A percentile compares a stretch with the other conserved stretches of the same genome.
Conservation (phyloP, 2,329 filamentous ascomycete genomes). For the Ophiostoma ips region DNA sequence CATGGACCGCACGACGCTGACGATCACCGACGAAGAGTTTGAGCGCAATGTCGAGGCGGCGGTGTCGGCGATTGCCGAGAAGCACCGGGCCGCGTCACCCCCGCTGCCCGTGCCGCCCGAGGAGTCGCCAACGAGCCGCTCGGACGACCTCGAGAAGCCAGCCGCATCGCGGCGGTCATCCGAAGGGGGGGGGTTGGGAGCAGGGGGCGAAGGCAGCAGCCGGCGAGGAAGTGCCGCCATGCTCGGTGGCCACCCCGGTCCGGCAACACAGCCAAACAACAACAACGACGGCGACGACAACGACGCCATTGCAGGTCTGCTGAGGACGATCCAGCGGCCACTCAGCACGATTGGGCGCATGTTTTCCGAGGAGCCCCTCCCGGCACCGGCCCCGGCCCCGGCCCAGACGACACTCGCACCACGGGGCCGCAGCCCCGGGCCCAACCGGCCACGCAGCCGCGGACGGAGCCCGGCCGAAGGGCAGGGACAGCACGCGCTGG, state of each 20-base stretch:
- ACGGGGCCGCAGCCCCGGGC: conserved; percentile 13
- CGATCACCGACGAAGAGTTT: conserved; percentile 89
- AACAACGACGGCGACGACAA: conserved; percentile 48
- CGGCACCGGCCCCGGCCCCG: conserved; percentile 16
- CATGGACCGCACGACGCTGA: conserved; percentile 83
- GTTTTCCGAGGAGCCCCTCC: conserved; percentile 56
- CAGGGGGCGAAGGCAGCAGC: neutral
- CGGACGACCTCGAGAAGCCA: too few species aligned
- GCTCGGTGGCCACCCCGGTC: neutral
- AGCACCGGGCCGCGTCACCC: conserved; percentile 49
- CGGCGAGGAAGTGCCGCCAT: neutral
- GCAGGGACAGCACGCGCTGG: neutral
- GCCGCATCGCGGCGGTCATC: conserved; percentile 11
- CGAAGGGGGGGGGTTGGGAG: conserved; percentile 22
- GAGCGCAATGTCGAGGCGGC: conserved; percentile 92
- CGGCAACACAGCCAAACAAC: neutral
- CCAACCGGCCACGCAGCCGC: neutral
- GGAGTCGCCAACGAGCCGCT: neutral
- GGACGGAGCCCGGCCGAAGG: neutral
- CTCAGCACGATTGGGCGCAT: conserved; percentile 87
- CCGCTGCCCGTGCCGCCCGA: conserved; percentile 22
- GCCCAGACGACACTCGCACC: conserved; percentile 19
- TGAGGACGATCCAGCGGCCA: conserved; percentile 83
- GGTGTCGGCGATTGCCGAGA: conserved; percentile 89
- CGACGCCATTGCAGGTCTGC: conserved; percentile 67